Evolutionary conservation across 495 filamentous ascomycete species (phyloP).

Genomic region (Aspergillus bertholletiae): DNA sequence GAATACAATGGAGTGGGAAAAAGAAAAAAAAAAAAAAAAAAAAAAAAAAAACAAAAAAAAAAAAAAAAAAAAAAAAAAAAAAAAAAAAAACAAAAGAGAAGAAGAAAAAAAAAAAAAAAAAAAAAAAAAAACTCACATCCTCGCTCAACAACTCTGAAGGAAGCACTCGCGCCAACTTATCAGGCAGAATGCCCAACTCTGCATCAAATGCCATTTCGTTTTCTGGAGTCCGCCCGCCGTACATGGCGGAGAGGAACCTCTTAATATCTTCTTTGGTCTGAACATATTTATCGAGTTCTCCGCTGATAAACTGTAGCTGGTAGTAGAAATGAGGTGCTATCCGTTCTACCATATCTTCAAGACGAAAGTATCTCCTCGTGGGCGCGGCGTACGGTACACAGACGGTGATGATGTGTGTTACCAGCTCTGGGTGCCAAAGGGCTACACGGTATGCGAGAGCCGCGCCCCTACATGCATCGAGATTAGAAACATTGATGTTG

Average conservation of each 20-base stretch:
- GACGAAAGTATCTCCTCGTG: slow-evolving; percentile 38
- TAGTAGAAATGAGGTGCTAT: slow-evolving; percentile 75
- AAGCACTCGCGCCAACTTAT: slow-evolving; percentile 46
- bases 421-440: slow-evolving; percentile 66
- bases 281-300: slow-evolving; percentile 59
- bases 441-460: slow-evolving; percentile 59
- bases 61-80: slow-evolving; percentile 7
- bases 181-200: slow-evolving; percentile 52
- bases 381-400: slow-evolving; percentile 71
- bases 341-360: slow-evolving; percentile 52
- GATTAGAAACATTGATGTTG: not conserved
- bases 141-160: slow-evolving; percentile 55
- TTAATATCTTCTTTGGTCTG: slow-evolving; percentile 54
- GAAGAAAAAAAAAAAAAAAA: not conserved
- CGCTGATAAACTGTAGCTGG: slow-evolving; percentile 71
- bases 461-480: slow-evolving; percentile 44
- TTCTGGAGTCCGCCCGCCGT: slow-evolving; percentile 56
- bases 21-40: not conserved
- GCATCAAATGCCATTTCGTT: slow-evolving; percentile 53
- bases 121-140: slow-evolving; percentile 40
- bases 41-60: slow-evolving; percentile 7
- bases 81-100: not conserved
- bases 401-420: slow-evolving; percentile 70
- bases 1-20: too few species aligned
- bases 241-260: slow-evolving; percentile 66